Evolutionary conservation across 2,329 filamentous ascomycete genomes (phyloP).

Genomic region (Aspergillus luchuensis): DNA sequence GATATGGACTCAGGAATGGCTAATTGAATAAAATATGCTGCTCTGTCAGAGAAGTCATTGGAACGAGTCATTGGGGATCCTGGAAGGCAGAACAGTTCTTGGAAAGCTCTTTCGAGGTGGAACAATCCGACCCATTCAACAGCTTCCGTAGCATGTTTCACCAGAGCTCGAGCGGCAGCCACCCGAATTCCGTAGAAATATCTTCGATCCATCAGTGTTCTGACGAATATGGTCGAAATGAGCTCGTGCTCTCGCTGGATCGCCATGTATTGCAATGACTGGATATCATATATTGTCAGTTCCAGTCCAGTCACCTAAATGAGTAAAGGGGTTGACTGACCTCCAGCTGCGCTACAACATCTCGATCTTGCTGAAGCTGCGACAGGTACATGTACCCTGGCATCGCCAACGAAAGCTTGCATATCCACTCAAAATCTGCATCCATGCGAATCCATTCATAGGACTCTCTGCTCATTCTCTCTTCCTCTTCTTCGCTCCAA

Average conservation of each 20-base stretch:
- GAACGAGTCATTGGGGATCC: constrained; percentile 76
- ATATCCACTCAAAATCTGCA: constrained; percentile 97
- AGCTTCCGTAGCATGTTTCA: constrained; percentile 72
- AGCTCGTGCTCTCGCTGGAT: constrained; percentile 71
- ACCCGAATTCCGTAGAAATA: constrained; percentile 93
- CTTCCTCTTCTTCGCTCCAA: constrained; percentile 86
- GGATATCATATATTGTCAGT: not conserved
- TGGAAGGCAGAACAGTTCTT: constrained; percentile 82
- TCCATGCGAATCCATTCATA: constrained; percentile 99
- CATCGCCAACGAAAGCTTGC: constrained; percentile 77
- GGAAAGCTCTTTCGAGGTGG: constrained; percentile 83
- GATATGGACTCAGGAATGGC: constrained; percentile 81
- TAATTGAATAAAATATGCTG: constrained; percentile 79
- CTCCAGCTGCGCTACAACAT: constrained; percentile 83
- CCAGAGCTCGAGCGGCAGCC: constrained; percentile 77
- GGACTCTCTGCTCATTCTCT: constrained; percentile 89
- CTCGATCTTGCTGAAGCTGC: constrained; percentile 93
- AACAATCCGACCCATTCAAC: constrained; percentile 75
- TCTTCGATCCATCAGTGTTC: constrained; percentile 85
- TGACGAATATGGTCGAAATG: constrained; percentile 82
- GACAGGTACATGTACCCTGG: constrained; percentile 97
- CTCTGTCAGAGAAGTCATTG: constrained; percentile 89
- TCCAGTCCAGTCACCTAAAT: not conserved
- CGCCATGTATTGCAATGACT: constrained; percentile 74
- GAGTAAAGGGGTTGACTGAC: constrained; percentile 33